phyloP scores from a whole-genome alignment of 2,329 filamentous ascomycete genomes.

The Fusarium sp. region DNA sequence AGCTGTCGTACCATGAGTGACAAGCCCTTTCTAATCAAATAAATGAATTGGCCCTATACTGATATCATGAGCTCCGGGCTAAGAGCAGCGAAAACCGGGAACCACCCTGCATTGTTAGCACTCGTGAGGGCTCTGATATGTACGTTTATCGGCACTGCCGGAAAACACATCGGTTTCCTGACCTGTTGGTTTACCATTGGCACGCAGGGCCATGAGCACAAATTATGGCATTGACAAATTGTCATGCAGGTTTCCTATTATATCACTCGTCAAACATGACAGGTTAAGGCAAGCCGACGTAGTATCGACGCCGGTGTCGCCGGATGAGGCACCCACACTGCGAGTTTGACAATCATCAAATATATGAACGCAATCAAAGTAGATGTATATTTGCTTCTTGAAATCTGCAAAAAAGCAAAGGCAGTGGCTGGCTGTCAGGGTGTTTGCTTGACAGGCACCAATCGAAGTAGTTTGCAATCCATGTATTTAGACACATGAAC shows the following conservation, averaged over 20 bases:
- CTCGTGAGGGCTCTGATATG: neutral
- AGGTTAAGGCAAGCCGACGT: neutral
- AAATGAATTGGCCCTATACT: neutral
- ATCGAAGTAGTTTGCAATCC: neutral
- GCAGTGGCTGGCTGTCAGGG: neutral
- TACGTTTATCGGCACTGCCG: neutral
- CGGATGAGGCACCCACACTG: neutral
- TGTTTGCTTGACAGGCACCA: neutral
- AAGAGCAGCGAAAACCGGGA: neutral
- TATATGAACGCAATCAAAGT: neutral
- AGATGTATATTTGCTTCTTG: neutral
- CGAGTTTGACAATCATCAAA: neutral
- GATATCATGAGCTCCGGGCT: constrained; percentile 30
- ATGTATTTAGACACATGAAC: neutral
- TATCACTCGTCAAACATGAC: neutral
- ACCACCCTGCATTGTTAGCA: neutral
- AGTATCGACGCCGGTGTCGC: neutral
- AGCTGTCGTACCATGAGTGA: constrained; percentile 3
- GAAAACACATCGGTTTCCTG: neutral
- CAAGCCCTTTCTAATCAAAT: constrained; percentile 12
- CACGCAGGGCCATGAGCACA: neutral
- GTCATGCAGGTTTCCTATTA: neutral
- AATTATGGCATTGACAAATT: neutral
- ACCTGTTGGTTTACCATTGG: neutral
- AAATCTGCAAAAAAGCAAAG: neutral